These are phyloP conservation scores for Metschnikowia koreensis DNA, from an alignment of 805 yeast species.

Conservation along the genomic window DNA sequence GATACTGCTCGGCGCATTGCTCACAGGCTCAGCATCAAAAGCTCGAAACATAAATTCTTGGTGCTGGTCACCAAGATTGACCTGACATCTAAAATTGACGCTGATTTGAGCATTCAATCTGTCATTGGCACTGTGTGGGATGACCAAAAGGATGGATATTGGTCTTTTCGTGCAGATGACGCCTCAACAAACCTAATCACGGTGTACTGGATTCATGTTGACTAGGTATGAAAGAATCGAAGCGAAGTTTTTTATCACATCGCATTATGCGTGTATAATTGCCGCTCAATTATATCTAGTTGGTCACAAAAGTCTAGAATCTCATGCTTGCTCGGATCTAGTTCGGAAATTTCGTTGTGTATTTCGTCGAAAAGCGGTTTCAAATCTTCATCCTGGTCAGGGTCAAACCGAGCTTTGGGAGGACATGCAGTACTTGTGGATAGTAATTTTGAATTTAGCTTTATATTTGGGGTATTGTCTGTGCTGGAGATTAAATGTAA, in stretches of 20 bases:
- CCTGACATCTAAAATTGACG: conserved; percentile 17
- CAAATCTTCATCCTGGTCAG: conserved; percentile 15
- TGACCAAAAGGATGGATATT: conserved; percentile 51
- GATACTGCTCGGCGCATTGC: conserved; percentile 32
- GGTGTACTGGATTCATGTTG: conserved; percentile 17
- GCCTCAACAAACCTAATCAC: conserved; percentile 23
- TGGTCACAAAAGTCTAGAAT: conserved; percentile 14
- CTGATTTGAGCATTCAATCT: conserved; percentile 27
- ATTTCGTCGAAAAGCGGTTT: background rate
- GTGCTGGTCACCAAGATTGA: conserved; percentile 42
- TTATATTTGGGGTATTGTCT: background rate
- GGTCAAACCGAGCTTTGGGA: conserved; percentile 11
- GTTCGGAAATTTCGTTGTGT: background rate
- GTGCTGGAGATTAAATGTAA: conserved; percentile 7
- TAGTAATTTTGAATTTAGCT: background rate
- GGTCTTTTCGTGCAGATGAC: conserved; percentile 31
- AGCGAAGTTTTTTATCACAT: background rate
- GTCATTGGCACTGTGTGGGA: conserved; percentile 60
- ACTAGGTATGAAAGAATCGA: background rate
- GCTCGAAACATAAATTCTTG: conserved; percentile 58
- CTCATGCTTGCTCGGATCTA: conserved; percentile 1
- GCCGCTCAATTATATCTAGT: conserved; percentile 14
- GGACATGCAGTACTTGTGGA: background rate
- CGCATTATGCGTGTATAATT: conserved; percentile 3
- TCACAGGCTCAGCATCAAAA: conserved; percentile 36